Conservation (phyloP, 306 rosid genomes). For the Medicago ruthenica region DNA sequence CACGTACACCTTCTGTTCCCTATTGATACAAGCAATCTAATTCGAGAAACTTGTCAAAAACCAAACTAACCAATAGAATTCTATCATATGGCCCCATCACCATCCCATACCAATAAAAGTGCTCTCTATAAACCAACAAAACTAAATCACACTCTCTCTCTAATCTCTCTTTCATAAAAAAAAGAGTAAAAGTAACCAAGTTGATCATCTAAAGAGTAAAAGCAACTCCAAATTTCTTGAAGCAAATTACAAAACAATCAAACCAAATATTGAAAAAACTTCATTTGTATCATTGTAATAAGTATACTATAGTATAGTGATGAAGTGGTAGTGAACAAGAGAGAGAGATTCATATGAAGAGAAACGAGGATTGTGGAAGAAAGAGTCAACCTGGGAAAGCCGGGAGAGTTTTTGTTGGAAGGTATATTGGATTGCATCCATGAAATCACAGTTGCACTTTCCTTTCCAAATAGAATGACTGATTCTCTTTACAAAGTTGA, state of each 20-base stretch:
- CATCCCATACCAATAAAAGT: conserved; percentile 53
- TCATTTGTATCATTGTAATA: neutral
- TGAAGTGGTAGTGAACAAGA: conserved; percentile 8
- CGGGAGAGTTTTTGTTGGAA: conserved; percentile 77
- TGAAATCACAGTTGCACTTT: conserved; percentile 83
- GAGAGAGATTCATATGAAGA: conserved; percentile 56
- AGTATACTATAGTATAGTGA: neutral
- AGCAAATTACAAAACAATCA: conserved; percentile 39
- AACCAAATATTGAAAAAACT: conserved; percentile 24
- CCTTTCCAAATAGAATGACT: conserved; percentile 85
- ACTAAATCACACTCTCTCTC: conserved; percentile 33
- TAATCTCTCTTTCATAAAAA: neutral
- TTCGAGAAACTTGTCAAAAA: conserved; percentile 1
- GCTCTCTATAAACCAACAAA: conserved; percentile 44
- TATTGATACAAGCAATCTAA: conserved; percentile 47
- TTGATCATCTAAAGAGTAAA: conserved; percentile 56
- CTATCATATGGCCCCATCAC: conserved; percentile 40
- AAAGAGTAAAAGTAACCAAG: conserved; percentile 43
- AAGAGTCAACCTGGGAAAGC: conserved; percentile 92
- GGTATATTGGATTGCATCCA: conserved; percentile 93
- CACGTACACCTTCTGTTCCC: conserved; percentile 27
- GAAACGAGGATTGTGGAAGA: conserved; percentile 47
- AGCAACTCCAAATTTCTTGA: conserved; percentile 56
- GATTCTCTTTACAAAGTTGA: conserved; percentile 92
- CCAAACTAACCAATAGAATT: conserved; percentile 20